Evolutionary conservation across 257 asterid species (phyloP).

Genomic region (Solanum paucissectum): DNA sequence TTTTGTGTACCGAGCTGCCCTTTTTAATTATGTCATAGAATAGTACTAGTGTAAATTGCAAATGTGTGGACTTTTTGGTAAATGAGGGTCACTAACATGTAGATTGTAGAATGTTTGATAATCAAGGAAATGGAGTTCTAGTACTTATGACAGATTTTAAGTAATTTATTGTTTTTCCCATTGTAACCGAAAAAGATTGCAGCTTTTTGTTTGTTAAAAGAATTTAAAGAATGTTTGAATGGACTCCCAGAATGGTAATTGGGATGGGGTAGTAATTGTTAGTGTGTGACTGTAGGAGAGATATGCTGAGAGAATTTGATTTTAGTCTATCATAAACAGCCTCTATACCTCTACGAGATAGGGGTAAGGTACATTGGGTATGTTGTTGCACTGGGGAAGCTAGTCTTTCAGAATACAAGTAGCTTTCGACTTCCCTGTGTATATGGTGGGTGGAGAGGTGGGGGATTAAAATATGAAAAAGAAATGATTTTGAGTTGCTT

Average conservation of each 20-base stretch:
- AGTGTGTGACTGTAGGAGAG: not conserved
- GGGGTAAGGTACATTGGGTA: not conserved
- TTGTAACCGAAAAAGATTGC: not conserved
- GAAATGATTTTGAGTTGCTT: not conserved
- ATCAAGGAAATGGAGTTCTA: not conserved
- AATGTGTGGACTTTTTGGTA: not conserved
- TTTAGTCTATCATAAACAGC: not conserved
- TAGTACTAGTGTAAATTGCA: not conserved
- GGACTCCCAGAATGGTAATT: not conserved
- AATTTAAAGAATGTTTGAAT: not conserved
- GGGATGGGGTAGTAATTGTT: not conserved
- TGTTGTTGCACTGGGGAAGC: not conserved
- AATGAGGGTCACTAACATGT: not conserved
- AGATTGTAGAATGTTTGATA: not conserved
- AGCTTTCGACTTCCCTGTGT: not conserved
- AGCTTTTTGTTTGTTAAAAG: not conserved
- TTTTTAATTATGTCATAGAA: not conserved
- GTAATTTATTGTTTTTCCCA: not conserved
- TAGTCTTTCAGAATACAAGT: not conserved
- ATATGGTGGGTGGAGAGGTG: not conserved
- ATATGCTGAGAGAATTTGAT: not conserved
- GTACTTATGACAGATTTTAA: not conserved
- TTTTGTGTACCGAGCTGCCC: not conserved
- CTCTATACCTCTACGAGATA: not conserved
- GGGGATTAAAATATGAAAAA: not conserved